Conservation (phyloP, 2,329 filamentous ascomycete species). For the Alternaria novae-zelandiae region DNA sequence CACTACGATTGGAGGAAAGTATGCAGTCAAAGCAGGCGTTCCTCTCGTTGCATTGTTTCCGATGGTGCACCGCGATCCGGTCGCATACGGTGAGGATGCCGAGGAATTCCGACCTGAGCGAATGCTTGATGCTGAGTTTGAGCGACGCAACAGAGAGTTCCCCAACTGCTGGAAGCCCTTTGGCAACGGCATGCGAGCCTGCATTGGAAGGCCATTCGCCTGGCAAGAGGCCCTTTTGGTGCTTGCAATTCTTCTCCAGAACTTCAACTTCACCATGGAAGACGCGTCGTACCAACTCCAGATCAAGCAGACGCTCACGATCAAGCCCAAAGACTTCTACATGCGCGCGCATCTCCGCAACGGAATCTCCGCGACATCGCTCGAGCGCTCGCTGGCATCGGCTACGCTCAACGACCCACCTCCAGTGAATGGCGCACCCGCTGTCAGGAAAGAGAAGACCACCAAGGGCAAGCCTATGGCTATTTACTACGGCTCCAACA, state of each 20-base stretch:
- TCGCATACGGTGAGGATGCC: constrained; percentile 54
- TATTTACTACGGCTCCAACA: constrained; percentile 51
- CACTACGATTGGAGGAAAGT: constrained; percentile 47
- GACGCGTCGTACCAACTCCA: constrained; percentile 53
- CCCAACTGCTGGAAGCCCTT: constrained; percentile 60
- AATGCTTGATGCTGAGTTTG: constrained; percentile 55
- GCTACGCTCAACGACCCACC: constrained; percentile 24
- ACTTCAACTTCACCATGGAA: constrained; percentile 53
- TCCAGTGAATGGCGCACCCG: constrained; percentile 9
- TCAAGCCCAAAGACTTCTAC: constrained; percentile 53
- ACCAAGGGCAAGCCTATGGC: constrained; percentile 40
- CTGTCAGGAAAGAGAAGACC: constrained; percentile 15
- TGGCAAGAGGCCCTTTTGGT: constrained; percentile 61
- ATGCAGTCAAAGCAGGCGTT: constrained; percentile 44
- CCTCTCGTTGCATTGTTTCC: constrained; percentile 41
- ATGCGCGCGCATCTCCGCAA: constrained; percentile 47
- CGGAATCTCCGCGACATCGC: constrained; percentile 38
- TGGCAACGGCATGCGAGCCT: constrained; percentile 60
- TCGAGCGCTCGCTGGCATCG: constrained; percentile 37
- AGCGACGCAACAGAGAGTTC: constrained; percentile 46
- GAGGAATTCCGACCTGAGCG: constrained; percentile 55
- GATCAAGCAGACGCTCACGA: constrained; percentile 54
- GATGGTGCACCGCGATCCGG: constrained; percentile 51
- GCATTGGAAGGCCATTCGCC: constrained; percentile 62
- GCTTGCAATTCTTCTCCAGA: constrained; percentile 53